These are phyloP conservation scores for Epichloe gansuensis DNA, from an alignment of 2,329 filamentous ascomycete species.

Conservation along the genomic window DNA sequence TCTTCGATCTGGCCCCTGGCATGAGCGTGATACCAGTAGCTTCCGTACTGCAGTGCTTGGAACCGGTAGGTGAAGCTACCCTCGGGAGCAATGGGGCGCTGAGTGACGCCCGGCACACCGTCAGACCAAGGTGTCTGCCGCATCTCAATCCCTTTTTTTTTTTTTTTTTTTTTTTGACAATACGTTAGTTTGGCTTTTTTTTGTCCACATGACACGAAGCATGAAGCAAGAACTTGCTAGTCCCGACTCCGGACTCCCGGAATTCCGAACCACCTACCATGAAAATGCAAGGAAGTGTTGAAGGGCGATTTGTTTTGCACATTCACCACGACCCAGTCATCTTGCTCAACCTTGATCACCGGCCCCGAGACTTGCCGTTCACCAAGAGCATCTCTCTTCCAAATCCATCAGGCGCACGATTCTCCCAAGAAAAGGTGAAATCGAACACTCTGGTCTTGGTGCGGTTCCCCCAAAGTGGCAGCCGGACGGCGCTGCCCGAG, in stretches of 20 bases:
- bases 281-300: conserved; percentile 37
- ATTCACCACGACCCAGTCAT: conserved; percentile 24
- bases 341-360: conserved; percentile 27
- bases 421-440: conserved; percentile 24
- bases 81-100: conserved; percentile 37
- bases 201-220: no score
- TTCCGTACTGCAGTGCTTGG: conserved; percentile 43
- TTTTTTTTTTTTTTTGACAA: no score
- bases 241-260: neutral
- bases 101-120: conserved; percentile 44
- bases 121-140: conserved; percentile 45
- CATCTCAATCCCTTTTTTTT: conserved; percentile 33
- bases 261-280: conserved; percentile 23
- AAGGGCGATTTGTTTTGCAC: conserved; percentile 35
- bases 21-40: conserved; percentile 52
- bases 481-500: neutral
- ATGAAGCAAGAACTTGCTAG: no score
- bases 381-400: conserved; percentile 34
- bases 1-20: conserved; percentile 44
- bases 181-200: no score
- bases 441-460: conserved; percentile 11
- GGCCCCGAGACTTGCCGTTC: conserved; percentile 52
- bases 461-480: neutral
- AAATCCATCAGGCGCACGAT: conserved; percentile 31
- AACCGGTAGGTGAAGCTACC: conserved; percentile 33